Percentiles rank a stretch among this genome's conserved stretches.
Evolutionary conservation across 257 asterid species (phyloP).

Genomic region (Primulina tabacum): DNA sequence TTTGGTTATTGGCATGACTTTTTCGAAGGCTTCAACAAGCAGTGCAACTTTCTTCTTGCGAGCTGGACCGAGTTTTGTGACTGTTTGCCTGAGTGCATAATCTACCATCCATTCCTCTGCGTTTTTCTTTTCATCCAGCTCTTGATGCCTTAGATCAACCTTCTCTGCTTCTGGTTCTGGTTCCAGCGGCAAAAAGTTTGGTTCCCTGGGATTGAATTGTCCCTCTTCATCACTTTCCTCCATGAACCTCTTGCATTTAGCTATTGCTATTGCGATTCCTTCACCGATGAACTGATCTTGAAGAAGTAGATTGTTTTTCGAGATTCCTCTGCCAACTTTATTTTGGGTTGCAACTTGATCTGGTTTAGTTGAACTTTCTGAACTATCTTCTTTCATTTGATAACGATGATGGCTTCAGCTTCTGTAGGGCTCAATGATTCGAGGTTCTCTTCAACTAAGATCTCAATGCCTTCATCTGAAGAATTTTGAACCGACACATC

Average conservation of each 20-base stretch:
- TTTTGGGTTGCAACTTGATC: not conserved
- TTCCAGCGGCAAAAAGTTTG: conserved; percentile 65
- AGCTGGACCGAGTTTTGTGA: conserved; percentile 68
- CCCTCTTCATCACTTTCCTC: conserved; percentile 37
- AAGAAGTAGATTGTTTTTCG: not conserved
- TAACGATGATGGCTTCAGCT: not conserved
- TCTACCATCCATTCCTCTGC: conserved; percentile 95
- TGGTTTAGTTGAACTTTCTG: conserved; percentile 15
- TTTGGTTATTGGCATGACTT: conserved; percentile 54
- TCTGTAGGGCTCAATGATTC: conserved; percentile 9
- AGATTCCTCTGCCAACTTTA: not conserved
- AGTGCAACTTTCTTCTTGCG: conserved; percentile 74
- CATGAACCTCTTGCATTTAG: conserved; percentile 31
- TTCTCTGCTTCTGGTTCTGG: conserved; percentile 63
- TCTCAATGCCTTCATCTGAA: conserved; percentile 13
- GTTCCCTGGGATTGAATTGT: conserved; percentile 66
- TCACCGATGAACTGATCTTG: not conserved
- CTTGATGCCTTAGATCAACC: conserved; percentile 80
- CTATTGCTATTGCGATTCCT: conserved; percentile 24
- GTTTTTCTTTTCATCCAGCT: conserved; percentile 58
- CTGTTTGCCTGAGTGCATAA: conserved; percentile 70
- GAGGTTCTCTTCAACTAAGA: conserved; percentile 13
- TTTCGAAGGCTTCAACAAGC: conserved; percentile 86
- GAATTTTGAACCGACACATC: conserved; percentile 4
- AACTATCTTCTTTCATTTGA: not conserved